Base-by-base conservation (phyloP, 1,284 basidiomycete genomes). In the Pholiota adiposa region DNA sequence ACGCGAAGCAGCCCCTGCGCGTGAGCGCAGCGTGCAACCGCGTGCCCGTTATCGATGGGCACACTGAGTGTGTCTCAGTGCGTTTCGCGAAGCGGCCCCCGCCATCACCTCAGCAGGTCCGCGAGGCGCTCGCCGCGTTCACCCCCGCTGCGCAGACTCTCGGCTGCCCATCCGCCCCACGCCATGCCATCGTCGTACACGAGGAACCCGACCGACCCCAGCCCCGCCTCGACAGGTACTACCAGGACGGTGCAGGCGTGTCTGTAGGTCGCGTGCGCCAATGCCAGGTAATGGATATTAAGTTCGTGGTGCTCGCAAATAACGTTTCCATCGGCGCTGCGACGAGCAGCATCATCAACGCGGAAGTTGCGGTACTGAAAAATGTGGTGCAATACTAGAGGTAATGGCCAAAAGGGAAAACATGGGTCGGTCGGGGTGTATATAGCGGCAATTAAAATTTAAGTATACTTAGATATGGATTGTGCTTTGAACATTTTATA, bases 271-370 rank as follows among this genome's bases (percentile, higher is more conserved):
- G 97, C 55, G 89, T 99, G 11, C 83, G 97, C 58, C 87, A 94
- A 72, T 98, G 96, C 73, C 82, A 86, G 36, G 96, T 99, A 23
- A 75, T 99, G 58, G 97, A 99, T 74, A 85, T 97, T 82, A 97
- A 97, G 81, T 98, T 99, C 73, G 92, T 98, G 41, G 93, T 95
- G 48, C 81, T 99, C 59, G 86, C 90, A 63, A 97, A 98, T 77
- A 99, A 99, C 71, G 96, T 98, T 63, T 90, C 90, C 68, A 93
- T 99, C 66, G 97, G 97, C 6, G 97, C 97, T 9, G 97, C 97
- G 52, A 99, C 97, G 48, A 95, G 92, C 69, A 96, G 93, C 62
- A 94, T 99, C 73, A 97, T 99, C 74, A 99, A 99, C 74, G 97
- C 97, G 3, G 97, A 99, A 81, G 80, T 93, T 40, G 96, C 96